These are phyloP conservation scores for Cystofilobasidium capitatum DNA, from an alignment of 768 basidiomycete species.

Conservation along the genomic window DNA sequence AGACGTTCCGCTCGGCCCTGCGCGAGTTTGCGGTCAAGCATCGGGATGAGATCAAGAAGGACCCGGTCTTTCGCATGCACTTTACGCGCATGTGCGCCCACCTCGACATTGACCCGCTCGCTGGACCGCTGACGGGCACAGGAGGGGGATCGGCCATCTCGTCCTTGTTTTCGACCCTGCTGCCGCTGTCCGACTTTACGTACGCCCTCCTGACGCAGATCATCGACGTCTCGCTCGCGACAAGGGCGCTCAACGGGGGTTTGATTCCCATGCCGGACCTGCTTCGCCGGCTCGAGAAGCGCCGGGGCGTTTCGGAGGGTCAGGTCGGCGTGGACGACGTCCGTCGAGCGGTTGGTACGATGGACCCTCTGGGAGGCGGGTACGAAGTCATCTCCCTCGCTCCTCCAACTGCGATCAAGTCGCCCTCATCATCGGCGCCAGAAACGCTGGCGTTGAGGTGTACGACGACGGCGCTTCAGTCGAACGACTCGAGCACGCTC, in stretches of 20 bases:
- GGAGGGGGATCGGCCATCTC: conserved; percentile 40
- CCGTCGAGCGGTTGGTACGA: conserved; percentile 67
- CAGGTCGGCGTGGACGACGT: conserved; percentile 78
- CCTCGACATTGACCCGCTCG: conserved; percentile 89
- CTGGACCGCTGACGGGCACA: conserved; percentile 54
- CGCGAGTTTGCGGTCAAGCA: conserved; percentile 71
- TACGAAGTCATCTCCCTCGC: conserved; percentile 72
- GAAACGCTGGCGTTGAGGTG: conserved; percentile 48
- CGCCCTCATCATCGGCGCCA: no score
- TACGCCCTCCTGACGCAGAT: conserved; percentile 92
- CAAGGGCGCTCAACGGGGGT: conserved; percentile 62
- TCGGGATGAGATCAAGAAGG: conserved; percentile 67
- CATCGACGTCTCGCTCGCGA: conserved; percentile 48
- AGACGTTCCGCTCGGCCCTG: conserved; percentile 72
- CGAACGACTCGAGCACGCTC: conserved; percentile 78
- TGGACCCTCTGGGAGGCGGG: conserved; percentile 81
- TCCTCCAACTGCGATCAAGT: conserved; percentile 44
- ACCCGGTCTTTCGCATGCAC: conserved; percentile 77
- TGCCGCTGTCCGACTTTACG: conserved; percentile 77
- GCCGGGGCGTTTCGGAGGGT: conserved; percentile 58
- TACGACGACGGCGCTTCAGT: conserved; percentile 56
- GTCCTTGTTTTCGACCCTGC: conserved; percentile 75
- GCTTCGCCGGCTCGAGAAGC: conserved; percentile 61
- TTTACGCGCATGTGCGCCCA: conserved; percentile 87
- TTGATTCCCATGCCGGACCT: conserved; percentile 82